Percentiles rank a stretch among this genome's conserved stretches.
Conservation (phyloP, 192 early-diverging fungal genomes). For the Backusella australiensis region DNA sequence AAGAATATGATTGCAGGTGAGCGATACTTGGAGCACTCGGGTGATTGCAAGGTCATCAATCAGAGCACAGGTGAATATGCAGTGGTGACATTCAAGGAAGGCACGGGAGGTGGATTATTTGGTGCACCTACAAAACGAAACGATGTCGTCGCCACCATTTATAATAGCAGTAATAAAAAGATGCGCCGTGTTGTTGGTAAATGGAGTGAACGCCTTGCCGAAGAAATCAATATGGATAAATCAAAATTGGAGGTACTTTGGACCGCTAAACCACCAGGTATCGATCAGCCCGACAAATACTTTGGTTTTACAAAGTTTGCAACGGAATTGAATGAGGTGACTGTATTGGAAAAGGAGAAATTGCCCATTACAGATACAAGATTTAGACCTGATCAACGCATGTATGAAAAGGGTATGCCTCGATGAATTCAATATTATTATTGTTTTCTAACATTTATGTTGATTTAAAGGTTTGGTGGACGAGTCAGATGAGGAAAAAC, state of each 20-base stretch:
- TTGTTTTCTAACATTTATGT: not conserved
- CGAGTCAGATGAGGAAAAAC: constrained; percentile 83
- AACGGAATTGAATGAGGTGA: constrained; percentile 88
- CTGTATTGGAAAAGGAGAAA: constrained; percentile 50
- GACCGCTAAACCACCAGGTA: constrained; percentile 68
- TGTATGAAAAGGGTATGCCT: constrained; percentile 69
- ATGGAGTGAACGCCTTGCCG: constrained; percentile 66
- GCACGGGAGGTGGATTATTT: constrained; percentile 68
- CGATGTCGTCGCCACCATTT: constrained; percentile 66
- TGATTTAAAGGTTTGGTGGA: constrained; percentile 58
- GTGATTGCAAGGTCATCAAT: constrained; percentile 82
- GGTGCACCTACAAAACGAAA: constrained; percentile 60
- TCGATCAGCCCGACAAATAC: constrained; percentile 67
- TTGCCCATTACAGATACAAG: constrained; percentile 92
- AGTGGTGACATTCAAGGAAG: constrained; percentile 84
- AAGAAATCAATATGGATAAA: constrained; percentile 54
- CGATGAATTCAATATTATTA: not conserved
- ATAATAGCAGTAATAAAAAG: constrained; percentile 49
- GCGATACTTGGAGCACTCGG: constrained; percentile 90
- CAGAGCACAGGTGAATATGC: constrained; percentile 68
- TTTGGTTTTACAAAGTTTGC: constrained; percentile 91
- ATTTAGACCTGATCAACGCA: constrained; percentile 88
- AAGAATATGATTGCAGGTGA: constrained; percentile 85
- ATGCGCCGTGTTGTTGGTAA: constrained; percentile 48
- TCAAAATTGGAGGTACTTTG: constrained; percentile 79